Evolutionary conservation across 2,329 filamentous ascomycete species (phyloP), one percentile per base, ranked within the genome.

Genomic region (Calonectria henricotiae): DNA sequence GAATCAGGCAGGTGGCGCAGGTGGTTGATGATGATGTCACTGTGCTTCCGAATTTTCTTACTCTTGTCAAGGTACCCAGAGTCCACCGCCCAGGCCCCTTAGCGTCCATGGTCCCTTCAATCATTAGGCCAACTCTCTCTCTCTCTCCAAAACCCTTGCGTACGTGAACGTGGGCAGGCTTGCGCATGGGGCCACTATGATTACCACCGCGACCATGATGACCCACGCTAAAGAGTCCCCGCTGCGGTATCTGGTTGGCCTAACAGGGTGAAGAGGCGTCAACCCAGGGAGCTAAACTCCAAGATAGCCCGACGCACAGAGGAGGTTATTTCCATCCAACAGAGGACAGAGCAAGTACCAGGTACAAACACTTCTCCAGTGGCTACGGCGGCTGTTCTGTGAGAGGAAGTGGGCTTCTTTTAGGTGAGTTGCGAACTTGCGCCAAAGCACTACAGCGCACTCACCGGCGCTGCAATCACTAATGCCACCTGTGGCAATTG

Each of bases 231-330:
- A 32, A 54, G 9, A 60, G 47, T 49, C 63, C 62, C 67, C 60
- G 49, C 32, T 49, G 20, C 60, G 66, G 20, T 25, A 69, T 73
- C 64, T 74, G 71, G 71, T 75, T 75, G 75, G 73, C 35, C 13
- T 11, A 23, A 20, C 32, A 35, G 20, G 39, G 60, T 66, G 70
- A 65, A 55, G 60, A 60, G 60, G 61, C 44, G 37, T 51, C 41
- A 60, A 63, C 37, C 37, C 41, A 63, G 55, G 35, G 61, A 43
- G 30, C 67, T 68, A 51, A 62, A 70, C 61, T 43, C 27, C 69
- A 64, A 67, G 67, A 73, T 67, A 69, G 60, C 60, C 66, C 60
- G 44, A 30, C 62, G 62, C 67, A 55, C 54, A n/a, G 67, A 65
- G 62, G 67, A 69, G 62, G 62, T 47, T 69, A 66, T 69, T 62